Evolutionary conservation across 305 asterid genomes (phyloP).

Genomic region (Fraxinus albicans): DNA sequence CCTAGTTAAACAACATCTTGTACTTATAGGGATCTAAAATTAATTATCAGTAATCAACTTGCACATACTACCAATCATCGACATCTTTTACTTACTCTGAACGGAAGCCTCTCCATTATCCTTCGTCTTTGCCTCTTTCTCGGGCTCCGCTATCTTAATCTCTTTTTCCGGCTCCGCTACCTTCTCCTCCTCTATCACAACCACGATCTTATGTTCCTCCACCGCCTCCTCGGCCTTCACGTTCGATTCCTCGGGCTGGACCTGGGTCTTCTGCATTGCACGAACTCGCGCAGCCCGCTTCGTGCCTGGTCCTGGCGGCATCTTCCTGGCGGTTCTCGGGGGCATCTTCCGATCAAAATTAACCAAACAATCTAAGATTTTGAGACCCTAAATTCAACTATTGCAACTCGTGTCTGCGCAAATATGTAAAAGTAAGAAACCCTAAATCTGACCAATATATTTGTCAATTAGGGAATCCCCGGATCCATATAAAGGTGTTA

Average conservation of each 20-base stretch:
- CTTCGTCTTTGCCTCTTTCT: slow-evolving; percentile 25
- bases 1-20: not conserved
- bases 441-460: not conserved
- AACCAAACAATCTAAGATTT: not conserved
- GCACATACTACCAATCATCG: not conserved
- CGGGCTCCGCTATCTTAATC: slow-evolving; percentile 29
- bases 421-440: not conserved
- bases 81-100: slow-evolving; percentile 36
- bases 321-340: slow-evolving; percentile 41
- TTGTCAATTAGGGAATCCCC: not conserved
- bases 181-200: slow-evolving; percentile 21
- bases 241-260: slow-evolving; percentile 3
- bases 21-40: not conserved
- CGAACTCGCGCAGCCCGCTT: slow-evolving; percentile 38
- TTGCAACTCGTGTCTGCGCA: not conserved
- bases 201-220: slow-evolving; percentile 24
- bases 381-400: not conserved
- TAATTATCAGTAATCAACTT: not conserved
- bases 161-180: slow-evolving; percentile 36
- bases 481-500: not conserved
- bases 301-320: slow-evolving; percentile 42
- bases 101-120: slow-evolving; percentile 19
- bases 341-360: slow-evolving; percentile 32
- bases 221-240: slow-evolving; percentile 29
- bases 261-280: slow-evolving; percentile 26